Conservation (phyloP, 75 land plant species). For the Pinus tabuliformis region DNA sequence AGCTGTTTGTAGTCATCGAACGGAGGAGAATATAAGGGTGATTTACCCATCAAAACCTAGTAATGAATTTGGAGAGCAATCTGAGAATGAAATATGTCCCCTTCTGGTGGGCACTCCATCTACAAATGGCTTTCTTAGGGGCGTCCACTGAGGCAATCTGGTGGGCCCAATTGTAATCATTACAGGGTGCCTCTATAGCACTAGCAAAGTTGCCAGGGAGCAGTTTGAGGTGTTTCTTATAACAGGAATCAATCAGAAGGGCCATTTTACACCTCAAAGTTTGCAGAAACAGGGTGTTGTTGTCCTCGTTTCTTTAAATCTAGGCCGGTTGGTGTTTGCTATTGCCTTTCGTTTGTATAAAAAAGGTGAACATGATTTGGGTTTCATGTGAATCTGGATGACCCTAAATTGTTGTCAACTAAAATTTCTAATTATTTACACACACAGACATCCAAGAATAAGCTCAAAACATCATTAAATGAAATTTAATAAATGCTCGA, state of each 20-base stretch:
- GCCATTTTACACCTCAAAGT: not conserved
- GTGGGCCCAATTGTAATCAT: conserved; percentile 16
- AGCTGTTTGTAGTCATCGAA: conserved; percentile 67
- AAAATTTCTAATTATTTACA: no score
- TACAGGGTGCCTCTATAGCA: conserved; percentile 28
- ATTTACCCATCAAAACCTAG: conserved; percentile 14
- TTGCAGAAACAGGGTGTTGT: not conserved
- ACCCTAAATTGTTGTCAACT: not conserved
- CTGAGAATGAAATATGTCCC: not conserved
- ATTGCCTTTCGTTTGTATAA: conserved; percentile 23
- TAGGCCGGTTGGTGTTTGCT: conserved; percentile 26
- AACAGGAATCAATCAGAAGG: not conserved
- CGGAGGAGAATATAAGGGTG: conserved; percentile 42
- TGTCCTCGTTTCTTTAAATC: not conserved
- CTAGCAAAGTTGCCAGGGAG: conserved; percentile 12
- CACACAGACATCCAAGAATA: no score
- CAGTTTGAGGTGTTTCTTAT: conserved; percentile 7
- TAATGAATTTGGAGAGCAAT: not conserved
- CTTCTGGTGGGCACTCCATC: not conserved
- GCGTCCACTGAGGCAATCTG: not conserved
- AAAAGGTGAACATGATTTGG: conserved; percentile 35
- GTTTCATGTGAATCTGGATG: conserved; percentile 26
- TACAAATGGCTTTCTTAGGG: not conserved
- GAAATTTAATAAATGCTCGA: no score
- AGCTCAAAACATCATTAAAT: no score